These are phyloP conservation scores for Sporothrix dimorphospora DNA, from an alignment of 2,329 filamentous ascomycete genomes.

Conservation along the genomic window DNA sequence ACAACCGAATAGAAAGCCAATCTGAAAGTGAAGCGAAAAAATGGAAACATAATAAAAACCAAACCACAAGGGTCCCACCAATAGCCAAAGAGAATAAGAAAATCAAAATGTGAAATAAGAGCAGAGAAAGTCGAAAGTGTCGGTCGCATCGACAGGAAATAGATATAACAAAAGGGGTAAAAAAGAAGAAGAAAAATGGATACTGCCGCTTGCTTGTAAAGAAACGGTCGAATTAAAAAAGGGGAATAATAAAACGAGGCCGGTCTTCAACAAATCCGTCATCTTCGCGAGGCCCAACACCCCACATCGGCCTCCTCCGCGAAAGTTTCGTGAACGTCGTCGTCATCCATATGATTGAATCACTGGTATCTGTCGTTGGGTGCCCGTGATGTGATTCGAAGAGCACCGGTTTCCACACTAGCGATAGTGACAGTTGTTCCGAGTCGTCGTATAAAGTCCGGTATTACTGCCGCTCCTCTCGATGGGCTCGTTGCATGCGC, in stretches of 20 bases:
- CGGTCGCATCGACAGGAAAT: neutral
- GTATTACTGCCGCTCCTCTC: neutral
- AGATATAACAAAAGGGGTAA: neutral
- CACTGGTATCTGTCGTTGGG: neutral
- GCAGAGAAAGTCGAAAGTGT: neutral
- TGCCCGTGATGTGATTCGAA: neutral
- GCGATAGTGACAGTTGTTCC: neutral
- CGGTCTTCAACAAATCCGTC: constrained; percentile 25
- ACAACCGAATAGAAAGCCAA: neutral
- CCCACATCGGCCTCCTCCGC: constrained; percentile 2
- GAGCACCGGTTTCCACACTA: neutral
- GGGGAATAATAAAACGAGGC: constrained; percentile 20
- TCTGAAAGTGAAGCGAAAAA: constrained; percentile 14
- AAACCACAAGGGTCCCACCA: neutral
- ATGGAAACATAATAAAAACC: neutral
- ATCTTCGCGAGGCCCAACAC: neutral
- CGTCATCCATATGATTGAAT: neutral
- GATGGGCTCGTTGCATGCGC: neutral
- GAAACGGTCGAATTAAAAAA: constrained; percentile 25
- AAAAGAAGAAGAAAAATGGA: constrained; percentile 8
- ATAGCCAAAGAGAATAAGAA: constrained; percentile 11
- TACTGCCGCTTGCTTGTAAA: constrained; percentile 13
- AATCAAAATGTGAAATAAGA: neutral
- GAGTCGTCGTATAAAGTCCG: neutral
- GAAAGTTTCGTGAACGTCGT: constrained; percentile 1